Percentiles rank a stretch among this genome's conserved stretches.
Conservation (phyloP, 352 stramenopile genomes). For the Phytopythium mirpurense region DNA sequence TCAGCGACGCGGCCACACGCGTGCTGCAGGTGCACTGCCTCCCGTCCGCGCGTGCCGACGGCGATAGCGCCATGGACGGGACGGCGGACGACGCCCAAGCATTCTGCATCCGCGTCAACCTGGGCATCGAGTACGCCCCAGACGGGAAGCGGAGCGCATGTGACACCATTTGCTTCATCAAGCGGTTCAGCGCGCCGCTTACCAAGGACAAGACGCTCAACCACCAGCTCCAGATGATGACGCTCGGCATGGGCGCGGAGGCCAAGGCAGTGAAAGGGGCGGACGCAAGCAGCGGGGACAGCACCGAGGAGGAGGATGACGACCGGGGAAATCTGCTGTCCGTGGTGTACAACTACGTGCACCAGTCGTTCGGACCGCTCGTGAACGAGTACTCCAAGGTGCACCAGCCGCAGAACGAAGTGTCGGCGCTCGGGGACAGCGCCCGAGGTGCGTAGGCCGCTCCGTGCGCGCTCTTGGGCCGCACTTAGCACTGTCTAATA, state of each 20-base stretch:
- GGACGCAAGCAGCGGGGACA: constrained; percentile 34
- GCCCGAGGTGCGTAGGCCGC: constrained; percentile 37
- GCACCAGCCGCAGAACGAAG: constrained; percentile 67
- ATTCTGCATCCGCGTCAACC: constrained; percentile 58
- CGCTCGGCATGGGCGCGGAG: constrained; percentile 57
- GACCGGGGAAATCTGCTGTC: constrained; percentile 65
- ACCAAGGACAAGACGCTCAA: constrained; percentile 64
- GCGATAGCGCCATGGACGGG: constrained; percentile 17
- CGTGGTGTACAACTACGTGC: constrained; percentile 87
- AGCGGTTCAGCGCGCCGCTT: constrained; percentile 64
- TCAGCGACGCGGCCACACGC: constrained; percentile 45
- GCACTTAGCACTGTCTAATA: no score
- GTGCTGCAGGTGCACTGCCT: constrained; percentile 79
- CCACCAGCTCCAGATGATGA: constrained; percentile 87
- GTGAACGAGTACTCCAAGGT: constrained; percentile 85
- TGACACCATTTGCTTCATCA: constrained; percentile 86
- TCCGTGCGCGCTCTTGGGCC: no score
- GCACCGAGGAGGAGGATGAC: constrained; percentile 56
- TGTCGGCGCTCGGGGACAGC: constrained; percentile 55
- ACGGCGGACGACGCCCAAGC: constrained; percentile 9
- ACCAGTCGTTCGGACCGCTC: constrained; percentile 83
- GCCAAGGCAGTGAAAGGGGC: constrained; percentile 19
- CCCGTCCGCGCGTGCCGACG: constrained; percentile 18
- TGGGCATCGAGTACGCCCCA: constrained; percentile 68
- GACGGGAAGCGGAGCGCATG: constrained; percentile 54